Conservation (phyloP, 805 yeast species). For the Metschnikowia cubensis region DNA sequence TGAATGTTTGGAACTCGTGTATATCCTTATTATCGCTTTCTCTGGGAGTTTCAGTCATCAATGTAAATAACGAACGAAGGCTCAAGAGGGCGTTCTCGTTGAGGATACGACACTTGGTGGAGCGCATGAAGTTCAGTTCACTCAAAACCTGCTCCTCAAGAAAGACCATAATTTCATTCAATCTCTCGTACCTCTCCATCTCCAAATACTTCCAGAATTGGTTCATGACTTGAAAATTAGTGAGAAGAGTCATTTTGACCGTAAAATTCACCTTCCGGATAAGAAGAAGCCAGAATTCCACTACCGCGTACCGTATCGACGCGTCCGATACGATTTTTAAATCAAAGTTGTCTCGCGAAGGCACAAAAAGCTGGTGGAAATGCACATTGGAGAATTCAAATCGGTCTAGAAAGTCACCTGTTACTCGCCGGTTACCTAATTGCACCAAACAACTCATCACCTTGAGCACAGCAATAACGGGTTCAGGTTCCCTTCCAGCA, state of each 20-base stretch:
- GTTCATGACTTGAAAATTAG: conserved; percentile 51
- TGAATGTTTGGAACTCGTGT: conserved; percentile 34
- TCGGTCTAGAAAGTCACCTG: conserved; percentile 55
- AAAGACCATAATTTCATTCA: conserved; percentile 37
- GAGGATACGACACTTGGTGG: conserved; percentile 69
- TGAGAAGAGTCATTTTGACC: conserved; percentile 62
- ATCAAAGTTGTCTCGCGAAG: conserved; percentile 43
- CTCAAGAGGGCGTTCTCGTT: conserved; percentile 71
- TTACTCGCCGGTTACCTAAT: conserved; percentile 45
- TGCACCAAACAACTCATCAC: conserved; percentile 50
- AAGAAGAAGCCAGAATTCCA: conserved; percentile 58
- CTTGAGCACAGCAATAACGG: conserved; percentile 58
- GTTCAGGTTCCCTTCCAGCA: conserved; percentile 52
- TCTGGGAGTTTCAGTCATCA: conserved; percentile 5
- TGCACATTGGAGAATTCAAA: conserved; percentile 66
- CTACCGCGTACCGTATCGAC: conserved; percentile 56
- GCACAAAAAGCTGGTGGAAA: conserved; percentile 55
- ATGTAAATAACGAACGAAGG: conserved; percentile 45
- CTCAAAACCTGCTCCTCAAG: conserved; percentile 49
- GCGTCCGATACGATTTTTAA: conserved; percentile 27
- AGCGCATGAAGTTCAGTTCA: conserved; percentile 59
- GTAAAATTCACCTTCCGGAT: conserved; percentile 44
- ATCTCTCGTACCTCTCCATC: conserved; percentile 25
- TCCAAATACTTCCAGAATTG: conserved; percentile 63
- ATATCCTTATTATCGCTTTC: conserved; percentile 16